A percentile compares a stretch with the other conserved stretches of the same genome.
These are phyloP conservation scores for Emydomyces testavorans DNA, from an alignment of 2,329 filamentous ascomycete species.

Conservation along the genomic window DNA sequence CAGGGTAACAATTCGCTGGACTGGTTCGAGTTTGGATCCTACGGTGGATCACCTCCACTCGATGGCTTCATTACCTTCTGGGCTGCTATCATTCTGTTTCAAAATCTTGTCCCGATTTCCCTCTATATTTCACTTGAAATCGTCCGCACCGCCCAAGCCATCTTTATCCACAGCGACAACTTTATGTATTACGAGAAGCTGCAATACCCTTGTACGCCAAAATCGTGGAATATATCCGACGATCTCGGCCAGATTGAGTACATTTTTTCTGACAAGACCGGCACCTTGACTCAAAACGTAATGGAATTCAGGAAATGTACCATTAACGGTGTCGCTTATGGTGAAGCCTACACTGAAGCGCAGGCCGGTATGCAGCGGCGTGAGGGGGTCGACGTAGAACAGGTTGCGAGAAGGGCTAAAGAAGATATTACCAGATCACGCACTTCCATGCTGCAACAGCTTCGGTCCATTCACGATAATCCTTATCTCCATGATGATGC, in stretches of 20 bases:
- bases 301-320: conserved; percentile 99
- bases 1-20: conserved; percentile 60
- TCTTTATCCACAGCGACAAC: conserved; percentile 94
- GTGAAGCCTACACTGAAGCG: conserved; percentile 94
- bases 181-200: conserved; percentile 95
- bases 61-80: conserved; percentile 96
- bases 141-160: conserved; percentile 78
- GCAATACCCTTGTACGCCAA: conserved; percentile 90
- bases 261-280: conserved; percentile 94
- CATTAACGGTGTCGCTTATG: conserved; percentile 90
- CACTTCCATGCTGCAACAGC: conserved; percentile 54
- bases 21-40: conserved; percentile 77
- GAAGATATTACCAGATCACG: conserved; percentile 72
- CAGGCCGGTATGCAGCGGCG: conserved; percentile 93
- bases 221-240: conserved; percentile 98
- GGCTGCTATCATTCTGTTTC: conserved; percentile 86
- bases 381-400: conserved; percentile 73
- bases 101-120: conserved; percentile 97
- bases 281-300: conserved; percentile 79
- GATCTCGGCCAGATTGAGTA: conserved; percentile 97
- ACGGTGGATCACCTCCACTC: conserved; percentile 60
- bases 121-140: conserved; percentile 97
- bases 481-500: conserved; percentile 83
- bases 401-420: conserved; percentile 59
- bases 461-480: conserved; percentile 73